phyloP scores from a whole-genome alignment of 1,284 basidiomycete species.

The Sporisorium sorghi region DNA sequence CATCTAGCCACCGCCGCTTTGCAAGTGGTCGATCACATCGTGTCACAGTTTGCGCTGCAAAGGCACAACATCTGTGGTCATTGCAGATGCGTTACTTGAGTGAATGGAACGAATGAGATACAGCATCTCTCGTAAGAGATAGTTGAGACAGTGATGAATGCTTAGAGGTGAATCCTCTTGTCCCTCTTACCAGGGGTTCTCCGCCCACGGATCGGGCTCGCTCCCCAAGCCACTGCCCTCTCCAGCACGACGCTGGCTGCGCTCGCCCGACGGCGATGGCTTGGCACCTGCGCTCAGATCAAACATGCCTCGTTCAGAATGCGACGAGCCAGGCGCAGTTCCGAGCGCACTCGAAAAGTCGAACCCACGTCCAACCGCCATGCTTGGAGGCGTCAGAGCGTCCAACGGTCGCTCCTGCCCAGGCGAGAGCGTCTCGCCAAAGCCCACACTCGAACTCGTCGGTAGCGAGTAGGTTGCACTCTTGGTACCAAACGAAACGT shows the following conservation, averaged over 20 bases:
- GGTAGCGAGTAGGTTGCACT: conserved; percentile 22
- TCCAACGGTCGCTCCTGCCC: conserved; percentile 19
- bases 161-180: no score
- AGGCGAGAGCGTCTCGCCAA: conserved; percentile 19
- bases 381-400: conserved; percentile 28
- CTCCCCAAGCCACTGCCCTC: conserved; percentile 8
- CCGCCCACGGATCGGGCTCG: conserved; percentile 45
- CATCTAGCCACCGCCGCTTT: neutral
- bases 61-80: no score
- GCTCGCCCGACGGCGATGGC: conserved; percentile 26
- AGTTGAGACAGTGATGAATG: neutral
- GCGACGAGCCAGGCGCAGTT: conserved; percentile 9
- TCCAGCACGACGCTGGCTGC: conserved; percentile 19
- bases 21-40: neutral
- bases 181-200: conserved; percentile 38
- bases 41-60: no score
- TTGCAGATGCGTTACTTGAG: neutral
- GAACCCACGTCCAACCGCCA: conserved; percentile 34
- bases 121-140: neutral
- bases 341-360: conserved; percentile 29
- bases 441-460: conserved; percentile 15
- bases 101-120: neutral
- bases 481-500: conserved; percentile 33
- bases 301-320: conserved; percentile 20
- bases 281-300: conserved; percentile 20